Evolutionary conservation across 2,329 filamentous ascomycete genomes (phyloP).

Genomic region (Botryotinia globosa): DNA sequence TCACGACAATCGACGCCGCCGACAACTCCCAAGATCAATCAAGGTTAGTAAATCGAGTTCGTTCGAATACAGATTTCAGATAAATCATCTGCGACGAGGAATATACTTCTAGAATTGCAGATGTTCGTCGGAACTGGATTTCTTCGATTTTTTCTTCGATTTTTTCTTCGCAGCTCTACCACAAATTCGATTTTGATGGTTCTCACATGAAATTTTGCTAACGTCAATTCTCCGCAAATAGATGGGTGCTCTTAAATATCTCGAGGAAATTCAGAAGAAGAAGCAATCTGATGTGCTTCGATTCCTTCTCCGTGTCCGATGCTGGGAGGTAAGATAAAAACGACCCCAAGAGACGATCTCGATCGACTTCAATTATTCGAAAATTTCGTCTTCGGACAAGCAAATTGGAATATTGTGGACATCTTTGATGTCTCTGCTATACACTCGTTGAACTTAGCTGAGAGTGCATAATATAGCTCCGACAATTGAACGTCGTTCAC

Average conservation of each 20-base stretch:
- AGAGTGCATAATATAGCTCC: constrained; percentile 99
- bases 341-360: constrained; percentile 39
- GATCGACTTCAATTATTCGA: constrained; percentile 37
- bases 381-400: constrained; percentile 34
- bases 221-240: background rate
- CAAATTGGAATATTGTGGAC: constrained; percentile 35
- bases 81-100: background rate
- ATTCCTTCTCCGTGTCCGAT: constrained; percentile 99
- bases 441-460: constrained; percentile 99
- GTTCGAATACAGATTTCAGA: background rate
- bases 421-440: constrained; percentile 63
- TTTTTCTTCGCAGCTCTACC: background rate
- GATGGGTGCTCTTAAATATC: constrained; percentile 98
- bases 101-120: background rate
- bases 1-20: constrained; percentile 22
- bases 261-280: constrained; percentile 99
- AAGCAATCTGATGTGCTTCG: constrained; percentile 99
- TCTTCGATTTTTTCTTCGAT: background rate
- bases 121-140: background rate
- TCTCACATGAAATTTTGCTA: background rate
- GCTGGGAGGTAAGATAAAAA: constrained; percentile 89
- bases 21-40: constrained; percentile 17
- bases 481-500: constrained; percentile 99
- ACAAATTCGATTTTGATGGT: background rate
- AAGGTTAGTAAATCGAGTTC: constrained; percentile 14